These are phyloP conservation scores for Suillus lakei DNA, from an alignment of 768 basidiomycete species.

Conservation along the genomic window DNA sequence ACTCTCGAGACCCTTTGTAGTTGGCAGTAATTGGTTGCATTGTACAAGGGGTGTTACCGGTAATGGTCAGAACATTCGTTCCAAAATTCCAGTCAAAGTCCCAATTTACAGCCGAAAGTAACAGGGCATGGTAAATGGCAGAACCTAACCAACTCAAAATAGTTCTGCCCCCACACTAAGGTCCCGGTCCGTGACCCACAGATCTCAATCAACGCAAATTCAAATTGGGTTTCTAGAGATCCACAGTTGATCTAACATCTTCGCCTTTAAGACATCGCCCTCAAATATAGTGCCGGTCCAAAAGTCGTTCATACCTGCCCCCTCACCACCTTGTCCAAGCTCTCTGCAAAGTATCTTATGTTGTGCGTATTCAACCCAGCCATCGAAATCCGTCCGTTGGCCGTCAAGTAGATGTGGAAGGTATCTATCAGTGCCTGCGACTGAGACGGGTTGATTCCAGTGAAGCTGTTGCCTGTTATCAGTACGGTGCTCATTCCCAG, in stretches of 20 bases:
- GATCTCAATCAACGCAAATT: background rate
- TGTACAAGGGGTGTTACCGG: no score
- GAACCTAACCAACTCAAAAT: no score
- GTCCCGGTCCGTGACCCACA: no score
- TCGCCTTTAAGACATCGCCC: background rate
- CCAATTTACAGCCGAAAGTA: no score
- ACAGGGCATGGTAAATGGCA: no score
- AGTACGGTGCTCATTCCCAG: slow-evolving; percentile 13
- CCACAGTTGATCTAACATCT: background rate
- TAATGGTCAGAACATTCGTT: no score
- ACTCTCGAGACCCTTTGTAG: no score
- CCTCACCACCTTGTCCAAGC: slow-evolving; percentile 70
- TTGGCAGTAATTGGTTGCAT: no score
- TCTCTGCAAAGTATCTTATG: slow-evolving; percentile 73
- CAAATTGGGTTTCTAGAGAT: background rate
- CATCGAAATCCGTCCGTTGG: slow-evolving; percentile 93
- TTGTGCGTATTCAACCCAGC: slow-evolving; percentile 86
- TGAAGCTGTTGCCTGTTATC: slow-evolving; percentile 60
- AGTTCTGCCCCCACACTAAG: no score
- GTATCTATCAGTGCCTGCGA: slow-evolving; percentile 69
- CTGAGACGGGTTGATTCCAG: slow-evolving; percentile 73
- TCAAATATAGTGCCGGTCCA: background rate
- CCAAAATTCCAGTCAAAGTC: no score
- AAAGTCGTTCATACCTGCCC: slow-evolving; percentile 38
- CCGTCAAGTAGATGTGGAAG: slow-evolving; percentile 85